A percentile compares a stretch with the other conserved stretches of the same genome.
phyloP scores from a whole-genome alignment of 192 early-diverging fungal species.

The Coemansia sp. region DNA sequence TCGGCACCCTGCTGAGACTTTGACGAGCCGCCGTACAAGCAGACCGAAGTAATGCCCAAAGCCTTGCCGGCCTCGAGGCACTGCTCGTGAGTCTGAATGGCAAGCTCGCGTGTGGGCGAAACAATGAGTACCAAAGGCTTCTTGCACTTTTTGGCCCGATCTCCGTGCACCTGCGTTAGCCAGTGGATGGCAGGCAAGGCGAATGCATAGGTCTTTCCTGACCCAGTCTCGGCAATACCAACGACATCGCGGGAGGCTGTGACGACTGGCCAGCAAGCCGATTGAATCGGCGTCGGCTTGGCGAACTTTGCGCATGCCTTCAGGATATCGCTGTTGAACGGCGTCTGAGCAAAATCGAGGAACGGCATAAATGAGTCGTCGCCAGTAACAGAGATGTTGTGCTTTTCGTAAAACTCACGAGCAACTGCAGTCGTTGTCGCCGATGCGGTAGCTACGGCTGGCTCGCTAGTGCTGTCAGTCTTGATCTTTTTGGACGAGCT shows the following conservation, averaged over 20 bases:
- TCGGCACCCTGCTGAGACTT: constrained; percentile 77
- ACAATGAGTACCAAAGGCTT: constrained; percentile 85
- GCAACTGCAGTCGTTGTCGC: constrained; percentile 36
- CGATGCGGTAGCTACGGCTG: constrained; percentile 1
- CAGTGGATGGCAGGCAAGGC: constrained; percentile 87
- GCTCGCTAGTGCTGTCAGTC: constrained; percentile 7
- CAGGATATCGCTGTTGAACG: constrained; percentile 70
- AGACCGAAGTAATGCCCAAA: constrained; percentile 69
- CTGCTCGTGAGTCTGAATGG: constrained; percentile 94
- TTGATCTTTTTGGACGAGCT: constrained; percentile 47
- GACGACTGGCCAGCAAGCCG: constrained; percentile 89
- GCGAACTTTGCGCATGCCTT: constrained; percentile 70
- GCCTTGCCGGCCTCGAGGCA: constrained; percentile 69
- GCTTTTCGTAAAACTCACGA: constrained; percentile 61
- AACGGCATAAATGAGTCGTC: constrained; percentile 65
- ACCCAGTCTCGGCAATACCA: constrained; percentile 98
- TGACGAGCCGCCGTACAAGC: constrained; percentile 89
- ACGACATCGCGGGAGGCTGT: constrained; percentile 82
- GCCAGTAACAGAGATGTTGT: constrained; percentile 68
- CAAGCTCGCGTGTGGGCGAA: constrained; percentile 95
- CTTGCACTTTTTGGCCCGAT: constrained; percentile 62
- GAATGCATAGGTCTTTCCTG: constrained; percentile 95
- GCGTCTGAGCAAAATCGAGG: constrained; percentile 76
- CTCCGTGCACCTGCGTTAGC: constrained; percentile 74
- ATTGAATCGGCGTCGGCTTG: constrained; percentile 93